Evolutionary conservation across 305 asterid species (phyloP).

Genomic region (Solanum hybrid): DNA sequence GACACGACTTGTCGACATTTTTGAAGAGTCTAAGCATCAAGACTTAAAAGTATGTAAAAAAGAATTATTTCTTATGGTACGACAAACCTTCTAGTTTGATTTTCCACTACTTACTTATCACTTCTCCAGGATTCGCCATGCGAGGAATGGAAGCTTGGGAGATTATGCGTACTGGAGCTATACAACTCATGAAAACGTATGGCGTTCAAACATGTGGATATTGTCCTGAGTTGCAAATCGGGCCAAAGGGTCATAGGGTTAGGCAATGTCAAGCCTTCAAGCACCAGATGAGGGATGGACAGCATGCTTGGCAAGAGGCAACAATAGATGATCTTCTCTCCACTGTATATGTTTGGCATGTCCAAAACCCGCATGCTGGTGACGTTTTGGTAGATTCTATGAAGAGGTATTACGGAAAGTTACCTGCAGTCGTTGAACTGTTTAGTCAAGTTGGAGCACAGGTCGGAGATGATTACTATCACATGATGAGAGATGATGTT

Average conservation of each 20-base stretch:
- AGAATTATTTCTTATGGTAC: background rate
- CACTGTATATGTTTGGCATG: slow-evolving; percentile 64
- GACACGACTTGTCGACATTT: background rate
- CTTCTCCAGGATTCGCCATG: slow-evolving; percentile 35
- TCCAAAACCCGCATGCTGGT: background rate
- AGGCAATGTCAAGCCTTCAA: slow-evolving; percentile 72
- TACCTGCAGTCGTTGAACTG: slow-evolving; percentile 58
- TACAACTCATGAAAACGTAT: slow-evolving; percentile 38
- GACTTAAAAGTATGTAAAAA: background rate
- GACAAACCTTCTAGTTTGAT: background rate
- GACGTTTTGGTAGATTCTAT: slow-evolving; percentile 31
- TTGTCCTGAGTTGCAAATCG: slow-evolving; percentile 70
- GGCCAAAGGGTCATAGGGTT: slow-evolving; percentile 70
- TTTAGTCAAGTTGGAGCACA: slow-evolving; percentile 54
- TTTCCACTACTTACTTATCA: background rate
- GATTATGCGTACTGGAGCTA: slow-evolving; percentile 30
- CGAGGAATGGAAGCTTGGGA: slow-evolving; percentile 51
- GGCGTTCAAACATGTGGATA: slow-evolving; percentile 57
- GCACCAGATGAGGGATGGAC: slow-evolving; percentile 83
- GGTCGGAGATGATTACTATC: slow-evolving; percentile 26
- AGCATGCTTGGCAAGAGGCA: slow-evolving; percentile 80
- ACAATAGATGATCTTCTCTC: slow-evolving; percentile 47
- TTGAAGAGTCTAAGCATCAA: background rate
- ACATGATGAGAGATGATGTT: slow-evolving; percentile 42
- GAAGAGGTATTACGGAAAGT: slow-evolving; percentile 55